These are phyloP conservation scores for Fusarium cyanostomum DNA, from an alignment of 2,329 filamentous ascomycete species.

Conservation along the genomic window DNA sequence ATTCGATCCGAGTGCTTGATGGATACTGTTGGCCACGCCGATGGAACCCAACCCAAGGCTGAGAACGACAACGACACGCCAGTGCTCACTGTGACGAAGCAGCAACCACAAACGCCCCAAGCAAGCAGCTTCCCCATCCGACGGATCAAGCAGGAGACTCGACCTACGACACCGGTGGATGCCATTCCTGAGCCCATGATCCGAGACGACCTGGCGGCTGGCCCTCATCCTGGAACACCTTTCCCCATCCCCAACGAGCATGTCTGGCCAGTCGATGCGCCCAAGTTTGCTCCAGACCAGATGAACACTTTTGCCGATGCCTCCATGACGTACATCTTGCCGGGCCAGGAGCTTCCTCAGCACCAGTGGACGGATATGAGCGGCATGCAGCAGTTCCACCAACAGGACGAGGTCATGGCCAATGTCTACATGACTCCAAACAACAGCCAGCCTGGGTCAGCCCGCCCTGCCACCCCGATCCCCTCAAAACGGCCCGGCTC, in stretches of 20 bases:
- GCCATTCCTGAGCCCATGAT: constrained; percentile 46
- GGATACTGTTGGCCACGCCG: constrained; percentile 46
- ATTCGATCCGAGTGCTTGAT: constrained; percentile 50
- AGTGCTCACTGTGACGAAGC: constrained; percentile 40
- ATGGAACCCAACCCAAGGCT: constrained; percentile 37
- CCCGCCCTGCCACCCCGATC: constrained; percentile 51
- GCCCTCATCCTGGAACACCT: constrained; percentile 54
- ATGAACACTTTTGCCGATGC: constrained; percentile 47
- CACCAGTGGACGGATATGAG: constrained; percentile 41
- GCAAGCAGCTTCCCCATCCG: constrained; percentile 45
- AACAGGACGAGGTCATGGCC: constrained; percentile 43
- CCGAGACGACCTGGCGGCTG: constrained; percentile 47
- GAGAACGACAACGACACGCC: constrained; percentile 44
- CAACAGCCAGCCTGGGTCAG: constrained; percentile 37
- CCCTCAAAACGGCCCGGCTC: constrained; percentile 53
- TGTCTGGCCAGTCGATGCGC: constrained; percentile 51
- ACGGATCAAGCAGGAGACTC: constrained; percentile 49
- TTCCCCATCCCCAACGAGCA: constrained; percentile 53
- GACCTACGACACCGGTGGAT: constrained; percentile 49
- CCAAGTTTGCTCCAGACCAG: constrained; percentile 53
- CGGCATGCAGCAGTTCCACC: constrained; percentile 42
- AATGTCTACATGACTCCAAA: constrained; percentile 41
- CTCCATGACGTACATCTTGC: constrained; percentile 45
- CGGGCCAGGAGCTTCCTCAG: constrained; percentile 43
- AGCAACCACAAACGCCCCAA: constrained; percentile 45